Percentiles rank a stretch among this genome's conserved stretches.
Conservation (phyloP, 352 stramenopile species). For the Albugo laibachii region DNA sequence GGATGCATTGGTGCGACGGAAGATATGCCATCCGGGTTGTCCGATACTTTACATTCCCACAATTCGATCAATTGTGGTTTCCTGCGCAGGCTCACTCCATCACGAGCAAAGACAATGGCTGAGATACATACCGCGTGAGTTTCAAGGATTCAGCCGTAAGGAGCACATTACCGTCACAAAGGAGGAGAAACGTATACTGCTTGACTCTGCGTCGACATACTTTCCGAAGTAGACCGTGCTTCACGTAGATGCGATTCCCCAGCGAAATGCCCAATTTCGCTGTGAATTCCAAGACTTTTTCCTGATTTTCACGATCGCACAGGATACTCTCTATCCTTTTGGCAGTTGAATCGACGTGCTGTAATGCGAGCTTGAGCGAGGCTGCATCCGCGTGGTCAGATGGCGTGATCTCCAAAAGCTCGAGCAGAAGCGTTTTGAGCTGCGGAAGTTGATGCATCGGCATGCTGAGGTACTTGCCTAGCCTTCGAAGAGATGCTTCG, state of each 20-base stretch:
- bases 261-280: constrained; percentile 48
- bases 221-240: constrained; percentile 57
- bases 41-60: constrained; percentile 57
- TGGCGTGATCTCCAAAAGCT: constrained; percentile 43
- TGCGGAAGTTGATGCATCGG: constrained; percentile 69
- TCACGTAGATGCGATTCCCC: constrained; percentile 36
- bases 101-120: constrained; percentile 53
- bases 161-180: constrained; percentile 42
- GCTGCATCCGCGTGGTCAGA: constrained; percentile 52
- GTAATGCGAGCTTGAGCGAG: constrained; percentile 48
- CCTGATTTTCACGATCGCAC: constrained; percentile 34
- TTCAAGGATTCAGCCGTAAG: not conserved
- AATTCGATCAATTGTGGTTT: constrained; percentile 68
- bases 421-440: constrained; percentile 66
- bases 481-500: constrained; percentile 31
- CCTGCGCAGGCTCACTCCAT: constrained; percentile 42
- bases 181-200: constrained; percentile 64
- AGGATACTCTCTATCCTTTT: constrained; percentile 70
- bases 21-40: constrained; percentile 19
- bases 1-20: constrained; percentile 43
- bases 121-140: not conserved
- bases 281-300: constrained; percentile 35
- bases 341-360: constrained; percentile 47
- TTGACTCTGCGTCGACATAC: constrained; percentile 72
- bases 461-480: constrained; percentile 72